Percentiles rank a stretch among this genome's conserved stretches.
Evolutionary conservation across 2,329 filamentous ascomycete species (phyloP).

Genomic region (Salinomyces thailandicus): DNA sequence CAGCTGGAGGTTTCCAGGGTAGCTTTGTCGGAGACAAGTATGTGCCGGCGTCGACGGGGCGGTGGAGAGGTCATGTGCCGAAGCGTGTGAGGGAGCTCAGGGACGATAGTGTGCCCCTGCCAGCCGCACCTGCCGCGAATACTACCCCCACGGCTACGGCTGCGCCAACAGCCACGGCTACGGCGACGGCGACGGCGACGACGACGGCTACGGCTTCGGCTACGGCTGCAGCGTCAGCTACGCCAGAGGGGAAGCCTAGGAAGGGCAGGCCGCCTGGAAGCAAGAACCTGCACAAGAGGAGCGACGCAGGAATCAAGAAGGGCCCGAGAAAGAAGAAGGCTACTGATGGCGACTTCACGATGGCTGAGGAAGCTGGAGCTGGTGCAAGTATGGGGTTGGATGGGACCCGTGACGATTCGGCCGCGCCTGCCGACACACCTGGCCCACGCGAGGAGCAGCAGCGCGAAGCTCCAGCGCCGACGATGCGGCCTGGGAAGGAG

Average conservation of each 20-base stretch:
- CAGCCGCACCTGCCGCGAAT: constrained; percentile 7
- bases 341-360: background rate
- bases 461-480: too few relatives aligned
- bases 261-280: constrained; percentile 35
- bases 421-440: too few relatives aligned
- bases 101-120: constrained; percentile 26
- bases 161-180: too few relatives aligned
- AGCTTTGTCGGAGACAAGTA: constrained; percentile 8
- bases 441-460: too few relatives aligned
- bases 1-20: constrained; percentile 1
- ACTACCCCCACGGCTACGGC: constrained; percentile 1
- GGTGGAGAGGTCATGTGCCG: constrained; percentile 24
- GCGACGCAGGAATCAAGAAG: constrained; percentile 41
- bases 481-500: too few relatives aligned
- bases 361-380: constrained; percentile 4
- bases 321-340: constrained; percentile 30
- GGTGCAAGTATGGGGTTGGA: too few relatives aligned
- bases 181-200: constrained; percentile 6
- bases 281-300: constrained; percentile 36
- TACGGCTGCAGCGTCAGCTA: too few relatives aligned
- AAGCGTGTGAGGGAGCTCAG: constrained; percentile 39
- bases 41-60: constrained; percentile 16
- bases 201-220: constrained; percentile 5
- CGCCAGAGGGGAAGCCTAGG: constrained; percentile 9
- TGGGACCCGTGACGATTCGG: too few relatives aligned